A percentile compares a stretch with the other conserved stretches of the same genome.
These are phyloP conservation scores for Cephalotrichum gorgonifer DNA, from an alignment of 2,329 filamentous ascomycete genomes.

Conservation along the genomic window DNA sequence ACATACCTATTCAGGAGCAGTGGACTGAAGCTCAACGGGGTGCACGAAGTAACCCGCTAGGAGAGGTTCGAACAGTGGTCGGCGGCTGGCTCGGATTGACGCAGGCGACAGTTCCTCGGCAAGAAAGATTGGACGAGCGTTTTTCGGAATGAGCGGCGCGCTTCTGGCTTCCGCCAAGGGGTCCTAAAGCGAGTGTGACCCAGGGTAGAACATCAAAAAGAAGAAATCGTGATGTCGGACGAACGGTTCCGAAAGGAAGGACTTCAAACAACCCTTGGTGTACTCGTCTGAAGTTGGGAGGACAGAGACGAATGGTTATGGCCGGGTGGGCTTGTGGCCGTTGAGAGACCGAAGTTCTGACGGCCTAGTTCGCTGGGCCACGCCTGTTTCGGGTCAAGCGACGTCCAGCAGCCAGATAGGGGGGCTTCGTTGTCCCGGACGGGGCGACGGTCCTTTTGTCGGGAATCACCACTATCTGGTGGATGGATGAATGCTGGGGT, in stretches of 20 bases:
- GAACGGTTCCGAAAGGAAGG: background rate
- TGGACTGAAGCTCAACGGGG: background rate
- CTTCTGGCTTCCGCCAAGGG: too few species aligned
- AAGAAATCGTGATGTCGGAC: background rate
- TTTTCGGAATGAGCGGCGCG: too few species aligned
- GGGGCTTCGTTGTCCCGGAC: background rate
- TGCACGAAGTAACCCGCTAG: background rate
- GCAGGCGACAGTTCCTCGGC: background rate
- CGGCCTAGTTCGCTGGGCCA: background rate
- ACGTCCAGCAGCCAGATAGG: background rate
- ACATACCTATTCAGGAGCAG: background rate
- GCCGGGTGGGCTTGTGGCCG: too few species aligned
- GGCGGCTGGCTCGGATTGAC: background rate
- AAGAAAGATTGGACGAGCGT: background rate
- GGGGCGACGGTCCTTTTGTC: background rate
- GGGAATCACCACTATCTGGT: too few species aligned
- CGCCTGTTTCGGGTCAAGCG: background rate
- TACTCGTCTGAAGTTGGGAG: background rate
- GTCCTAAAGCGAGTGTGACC: background rate
- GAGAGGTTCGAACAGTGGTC: background rate
- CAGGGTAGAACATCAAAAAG: background rate
- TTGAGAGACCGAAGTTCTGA: background rate
- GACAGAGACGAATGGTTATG: background rate
- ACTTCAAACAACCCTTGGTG: background rate
- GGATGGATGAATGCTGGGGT: too few species aligned